These are phyloP conservation scores for Gynochthodes officinalis DNA, from an alignment of 257 asterid species.

Conservation along the genomic window DNA sequence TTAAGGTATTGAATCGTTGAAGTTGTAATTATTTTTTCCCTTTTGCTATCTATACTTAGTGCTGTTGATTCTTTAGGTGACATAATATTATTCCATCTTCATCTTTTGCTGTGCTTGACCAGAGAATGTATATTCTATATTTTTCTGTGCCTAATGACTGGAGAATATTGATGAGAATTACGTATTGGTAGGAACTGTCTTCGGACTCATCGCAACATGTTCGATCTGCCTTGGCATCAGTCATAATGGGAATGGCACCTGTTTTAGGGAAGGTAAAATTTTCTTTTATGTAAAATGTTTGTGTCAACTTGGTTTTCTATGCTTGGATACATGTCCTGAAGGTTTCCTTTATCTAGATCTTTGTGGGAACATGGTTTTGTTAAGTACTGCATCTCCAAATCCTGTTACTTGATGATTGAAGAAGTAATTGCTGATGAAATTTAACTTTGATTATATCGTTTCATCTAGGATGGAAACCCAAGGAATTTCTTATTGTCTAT, in stretches of 20 bases:
- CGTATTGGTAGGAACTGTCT: slow-evolving; percentile 30
- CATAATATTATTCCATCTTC: background rate
- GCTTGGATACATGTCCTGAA: background rate
- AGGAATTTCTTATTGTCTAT: slow-evolving; percentile 1
- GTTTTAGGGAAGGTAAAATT: slow-evolving; percentile 37
- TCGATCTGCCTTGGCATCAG: slow-evolving; percentile 48
- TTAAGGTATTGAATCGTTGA: slow-evolving; percentile 28
- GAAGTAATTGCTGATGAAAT: slow-evolving; percentile 4
- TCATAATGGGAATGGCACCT: slow-evolving; percentile 48
- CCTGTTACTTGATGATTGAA: background rate
- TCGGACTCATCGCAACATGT: slow-evolving; percentile 47
- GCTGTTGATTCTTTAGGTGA: background rate
- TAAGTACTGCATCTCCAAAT: background rate
- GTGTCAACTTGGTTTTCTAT: background rate
- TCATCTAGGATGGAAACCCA: slow-evolving; percentile 7
- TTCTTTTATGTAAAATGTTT: background rate
- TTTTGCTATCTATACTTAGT: background rate
- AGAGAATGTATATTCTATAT: too few relatives aligned
- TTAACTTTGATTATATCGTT: background rate
- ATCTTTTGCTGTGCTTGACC: background rate
- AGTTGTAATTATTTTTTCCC: slow-evolving; percentile 2
- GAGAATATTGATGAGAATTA: background rate
- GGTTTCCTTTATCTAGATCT: background rate
- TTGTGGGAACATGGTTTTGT: background rate
- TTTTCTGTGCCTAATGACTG: background rate